These are phyloP conservation scores for Ceratopteris richardii DNA, from an alignment of 75 land plant species.

Conservation along the genomic window DNA sequence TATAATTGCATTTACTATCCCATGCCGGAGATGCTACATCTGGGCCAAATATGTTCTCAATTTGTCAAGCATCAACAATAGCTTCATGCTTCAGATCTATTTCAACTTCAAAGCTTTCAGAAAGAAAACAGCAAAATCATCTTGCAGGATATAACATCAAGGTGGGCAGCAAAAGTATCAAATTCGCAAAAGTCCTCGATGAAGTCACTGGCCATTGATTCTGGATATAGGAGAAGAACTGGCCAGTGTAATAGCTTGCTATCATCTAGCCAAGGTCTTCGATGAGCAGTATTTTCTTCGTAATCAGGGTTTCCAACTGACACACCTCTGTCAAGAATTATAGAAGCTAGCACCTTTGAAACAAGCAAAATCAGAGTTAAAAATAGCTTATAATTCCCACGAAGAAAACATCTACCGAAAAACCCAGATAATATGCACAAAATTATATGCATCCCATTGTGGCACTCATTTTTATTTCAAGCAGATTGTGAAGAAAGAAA, in stretches of 20 bases:
- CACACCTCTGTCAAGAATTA: conserved; percentile 46
- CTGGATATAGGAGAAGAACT: conserved; percentile 83
- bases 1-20: conserved; percentile 67
- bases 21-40: conserved; percentile 56
- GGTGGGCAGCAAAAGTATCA: conserved; percentile 69
- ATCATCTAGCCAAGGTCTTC: conserved; percentile 68
- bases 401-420: too few species aligned
- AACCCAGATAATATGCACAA: too few species aligned
- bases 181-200: conserved; percentile 90
- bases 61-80: conserved; percentile 24
- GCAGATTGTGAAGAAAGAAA: not conserved
- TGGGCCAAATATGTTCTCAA: conserved; percentile 69
- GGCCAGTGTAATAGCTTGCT: conserved; percentile 93
- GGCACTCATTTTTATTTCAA: too few species aligned
- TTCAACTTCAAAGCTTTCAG: not conserved
- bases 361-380: not conserved
- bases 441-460: too few species aligned
- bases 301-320: conserved; percentile 61
- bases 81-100: conserved; percentile 6
- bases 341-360: conserved; percentile 22
- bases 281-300: conserved; percentile 61
- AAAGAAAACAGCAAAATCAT: not conserved
- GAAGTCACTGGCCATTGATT: conserved; percentile 89
- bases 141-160: conserved; percentile 82
- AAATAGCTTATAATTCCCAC: not conserved